Evolutionary conservation across 805 yeast genomes (phyloP).

Genomic region (Yamadazyma takamatsuzukensis): DNA sequence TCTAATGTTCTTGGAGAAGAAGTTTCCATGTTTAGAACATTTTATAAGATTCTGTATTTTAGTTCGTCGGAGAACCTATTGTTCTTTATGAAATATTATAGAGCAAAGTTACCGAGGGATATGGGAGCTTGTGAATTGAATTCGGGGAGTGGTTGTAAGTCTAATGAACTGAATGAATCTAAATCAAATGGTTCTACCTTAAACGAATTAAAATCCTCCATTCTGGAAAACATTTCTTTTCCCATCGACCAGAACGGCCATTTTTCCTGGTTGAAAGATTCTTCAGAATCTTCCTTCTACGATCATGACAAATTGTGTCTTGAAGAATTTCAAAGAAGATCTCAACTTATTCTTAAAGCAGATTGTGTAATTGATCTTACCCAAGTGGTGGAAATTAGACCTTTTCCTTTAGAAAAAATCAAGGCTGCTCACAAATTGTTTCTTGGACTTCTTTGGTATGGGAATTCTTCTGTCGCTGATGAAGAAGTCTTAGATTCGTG

Average conservation of each 20-base stretch:
- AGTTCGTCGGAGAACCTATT: slow-evolving; percentile 60
- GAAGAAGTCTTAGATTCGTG: slow-evolving; percentile 40
- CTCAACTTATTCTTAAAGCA: slow-evolving; percentile 52
- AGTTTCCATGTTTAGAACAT: slow-evolving; percentile 32
- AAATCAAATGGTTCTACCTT: slow-evolving; percentile 24
- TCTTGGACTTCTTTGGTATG: slow-evolving; percentile 29
- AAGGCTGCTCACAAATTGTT: slow-evolving; percentile 22
- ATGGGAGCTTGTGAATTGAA: slow-evolving; percentile 26
- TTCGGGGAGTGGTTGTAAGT: too few relatives aligned
- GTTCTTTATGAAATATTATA: slow-evolving; percentile 50
- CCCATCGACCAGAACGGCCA: slow-evolving; percentile 47
- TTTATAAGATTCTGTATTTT: slow-evolving; percentile 58
- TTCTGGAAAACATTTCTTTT: slow-evolving; percentile 53
- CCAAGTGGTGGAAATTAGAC: slow-evolving; percentile 38
- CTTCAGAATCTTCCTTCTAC: neutral
- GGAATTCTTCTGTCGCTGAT: slow-evolving; percentile 17
- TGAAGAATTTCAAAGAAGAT: slow-evolving; percentile 62
- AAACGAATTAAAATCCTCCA: too few relatives aligned
- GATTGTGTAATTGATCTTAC: slow-evolving; percentile 60
- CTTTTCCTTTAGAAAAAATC: slow-evolving; percentile 22
- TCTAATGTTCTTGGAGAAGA: slow-evolving; percentile 48
- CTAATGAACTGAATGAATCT: slow-evolving; percentile 13
- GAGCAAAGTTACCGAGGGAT: slow-evolving; percentile 71
- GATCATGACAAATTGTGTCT: slow-evolving; percentile 56
- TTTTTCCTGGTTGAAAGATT: slow-evolving; percentile 55